These are phyloP conservation scores for Phytophthora ohioensis DNA, from an alignment of 352 stramenopile genomes.

Conservation along the genomic window DNA sequence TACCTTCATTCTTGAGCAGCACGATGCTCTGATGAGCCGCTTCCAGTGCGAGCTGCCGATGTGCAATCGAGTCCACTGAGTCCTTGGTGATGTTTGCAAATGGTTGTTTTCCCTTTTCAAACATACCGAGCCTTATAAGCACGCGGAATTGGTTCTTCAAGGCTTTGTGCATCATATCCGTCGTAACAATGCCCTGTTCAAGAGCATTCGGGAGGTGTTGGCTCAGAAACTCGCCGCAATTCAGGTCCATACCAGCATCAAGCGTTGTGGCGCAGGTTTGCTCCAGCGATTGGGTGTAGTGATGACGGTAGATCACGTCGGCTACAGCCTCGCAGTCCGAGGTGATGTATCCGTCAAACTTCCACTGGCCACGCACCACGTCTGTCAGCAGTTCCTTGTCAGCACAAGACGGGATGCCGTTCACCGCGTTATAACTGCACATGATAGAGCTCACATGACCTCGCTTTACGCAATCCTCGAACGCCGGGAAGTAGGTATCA, in stretches of 20 bases:
- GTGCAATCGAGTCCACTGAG: slow-evolving; percentile 58
- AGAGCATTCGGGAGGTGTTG: slow-evolving; percentile 74
- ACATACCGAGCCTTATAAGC: slow-evolving; percentile 91
- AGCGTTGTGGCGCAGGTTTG: slow-evolving; percentile 64
- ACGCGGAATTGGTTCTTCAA: slow-evolving; percentile 86
- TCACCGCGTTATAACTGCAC: slow-evolving; percentile 96
- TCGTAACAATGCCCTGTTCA: slow-evolving; percentile 65
- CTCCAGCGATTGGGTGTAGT: slow-evolving; percentile 78
- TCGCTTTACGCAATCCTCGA: slow-evolving; percentile 85
- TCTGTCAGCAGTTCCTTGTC: slow-evolving; percentile 84
- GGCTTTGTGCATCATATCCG: slow-evolving; percentile 65
- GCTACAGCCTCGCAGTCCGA: slow-evolving; percentile 92
- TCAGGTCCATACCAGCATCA: slow-evolving; percentile 85
- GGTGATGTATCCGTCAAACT: slow-evolving; percentile 93
- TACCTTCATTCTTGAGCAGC: slow-evolving; percentile 90
- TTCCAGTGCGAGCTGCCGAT: slow-evolving; percentile 69
- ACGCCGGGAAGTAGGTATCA: slow-evolving; percentile 91
- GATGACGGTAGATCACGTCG: slow-evolving; percentile 78
- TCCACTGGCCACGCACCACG: slow-evolving; percentile 84
- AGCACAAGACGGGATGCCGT: slow-evolving; percentile 92
- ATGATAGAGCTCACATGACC: slow-evolving; percentile 89
- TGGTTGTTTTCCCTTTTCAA: slow-evolving; percentile 79
- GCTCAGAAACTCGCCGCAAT: slow-evolving; percentile 81
- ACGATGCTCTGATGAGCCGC: slow-evolving; percentile 83
- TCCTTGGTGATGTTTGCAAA: slow-evolving; percentile 63